Conservation (phyloP, 1,284 basidiomycete species). For the Phlebopus sp. region DNA sequence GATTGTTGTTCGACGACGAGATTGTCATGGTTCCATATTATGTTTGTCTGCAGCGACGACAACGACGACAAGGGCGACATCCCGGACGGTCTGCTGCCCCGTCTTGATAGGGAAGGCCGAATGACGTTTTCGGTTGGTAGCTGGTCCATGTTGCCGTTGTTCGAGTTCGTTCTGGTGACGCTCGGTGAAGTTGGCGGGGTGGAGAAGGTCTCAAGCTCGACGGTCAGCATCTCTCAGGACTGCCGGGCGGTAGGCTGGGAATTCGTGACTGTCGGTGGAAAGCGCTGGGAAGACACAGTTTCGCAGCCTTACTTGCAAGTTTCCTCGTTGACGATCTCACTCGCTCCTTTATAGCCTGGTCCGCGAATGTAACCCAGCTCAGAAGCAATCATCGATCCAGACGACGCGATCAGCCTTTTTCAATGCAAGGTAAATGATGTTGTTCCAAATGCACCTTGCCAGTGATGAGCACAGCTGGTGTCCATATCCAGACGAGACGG, state of each 20-base stretch:
- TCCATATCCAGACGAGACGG: conserved; percentile 19
- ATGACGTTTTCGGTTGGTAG: conserved; percentile 27
- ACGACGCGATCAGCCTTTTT: conserved; percentile 18
- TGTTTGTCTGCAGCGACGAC: conserved; percentile 45
- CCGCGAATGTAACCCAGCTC: conserved; percentile 12
- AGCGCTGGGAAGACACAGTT: conserved; percentile 9
- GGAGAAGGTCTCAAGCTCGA: conserved; percentile 48
- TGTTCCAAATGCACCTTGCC: conserved; percentile 14
- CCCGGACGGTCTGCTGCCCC: conserved; percentile 42
- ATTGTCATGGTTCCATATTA: conserved; percentile 42
- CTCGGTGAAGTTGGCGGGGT: conserved; percentile 61
- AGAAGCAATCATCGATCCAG: conserved; percentile 23
- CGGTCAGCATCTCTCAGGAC: conserved; percentile 18
- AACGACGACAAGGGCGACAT: conserved; percentile 20
- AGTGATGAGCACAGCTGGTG: conserved; percentile 9
- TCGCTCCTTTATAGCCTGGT: conserved; percentile 25
- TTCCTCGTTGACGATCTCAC: conserved; percentile 1
- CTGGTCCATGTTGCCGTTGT: conserved; percentile 27
- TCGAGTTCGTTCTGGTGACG: conserved; percentile 24
- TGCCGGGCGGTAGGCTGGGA: conserved; percentile 7
- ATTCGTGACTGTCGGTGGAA: conserved; percentile 8
- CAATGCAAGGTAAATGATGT: conserved; percentile 14
- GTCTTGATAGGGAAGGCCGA: conserved; percentile 46
- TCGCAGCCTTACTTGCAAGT: conserved; percentile 7
- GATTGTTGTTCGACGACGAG: conserved; percentile 39